phyloP scores from a whole-genome alignment of 345 rosid species.

The Eucalyptus coolabah region DNA sequence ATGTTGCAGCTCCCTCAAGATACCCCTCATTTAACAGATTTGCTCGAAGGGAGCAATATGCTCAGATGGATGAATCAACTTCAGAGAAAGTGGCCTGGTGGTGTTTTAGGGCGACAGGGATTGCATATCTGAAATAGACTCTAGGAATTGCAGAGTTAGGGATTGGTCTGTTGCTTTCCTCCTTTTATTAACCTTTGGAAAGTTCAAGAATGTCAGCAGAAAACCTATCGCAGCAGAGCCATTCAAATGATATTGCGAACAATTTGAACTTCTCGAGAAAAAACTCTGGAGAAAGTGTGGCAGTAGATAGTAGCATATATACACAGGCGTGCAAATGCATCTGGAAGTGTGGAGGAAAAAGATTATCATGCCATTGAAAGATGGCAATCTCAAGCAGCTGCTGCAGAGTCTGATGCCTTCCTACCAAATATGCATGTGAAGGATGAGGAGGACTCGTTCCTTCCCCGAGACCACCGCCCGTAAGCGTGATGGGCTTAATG shows the following conservation, averaged over 20 bases:
- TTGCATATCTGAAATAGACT: conserved; percentile 97
- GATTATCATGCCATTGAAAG: conserved; percentile 93
- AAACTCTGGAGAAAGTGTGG: conserved; percentile 89
- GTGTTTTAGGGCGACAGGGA: conserved; percentile 81
- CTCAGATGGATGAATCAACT: conserved; percentile 68
- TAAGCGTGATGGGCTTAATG: conserved; percentile 63
- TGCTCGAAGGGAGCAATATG: conserved; percentile 86
- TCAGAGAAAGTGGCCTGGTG: conserved; percentile 78
- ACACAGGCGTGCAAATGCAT: conserved; percentile 89
- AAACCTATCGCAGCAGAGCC: conserved; percentile 78
- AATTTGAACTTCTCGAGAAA: conserved; percentile 71
- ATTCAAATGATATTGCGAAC: conserved; percentile 74
- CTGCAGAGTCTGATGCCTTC: conserved; percentile 75
- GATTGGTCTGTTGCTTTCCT: conserved; percentile 96
- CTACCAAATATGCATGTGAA: conserved; percentile 34
- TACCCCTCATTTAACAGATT: conserved; percentile 97
- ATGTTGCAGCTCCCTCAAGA: conserved; percentile 85
- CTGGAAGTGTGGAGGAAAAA: conserved; percentile 78
- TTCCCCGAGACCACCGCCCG: conserved; percentile 46
- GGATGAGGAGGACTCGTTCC: conserved; percentile 89
- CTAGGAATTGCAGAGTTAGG: conserved; percentile 98
- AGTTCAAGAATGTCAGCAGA: conserved; percentile 69
- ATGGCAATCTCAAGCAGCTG: conserved; percentile 99
- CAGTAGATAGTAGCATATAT: conserved; percentile 65
- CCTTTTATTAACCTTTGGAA: conserved; percentile 71